A percentile compares a stretch with the other conserved stretches of the same genome.
These are phyloP conservation scores for Fusarium proliferatum DNA, from an alignment of 2,329 filamentous ascomycete species.

Conservation along the genomic window DNA sequence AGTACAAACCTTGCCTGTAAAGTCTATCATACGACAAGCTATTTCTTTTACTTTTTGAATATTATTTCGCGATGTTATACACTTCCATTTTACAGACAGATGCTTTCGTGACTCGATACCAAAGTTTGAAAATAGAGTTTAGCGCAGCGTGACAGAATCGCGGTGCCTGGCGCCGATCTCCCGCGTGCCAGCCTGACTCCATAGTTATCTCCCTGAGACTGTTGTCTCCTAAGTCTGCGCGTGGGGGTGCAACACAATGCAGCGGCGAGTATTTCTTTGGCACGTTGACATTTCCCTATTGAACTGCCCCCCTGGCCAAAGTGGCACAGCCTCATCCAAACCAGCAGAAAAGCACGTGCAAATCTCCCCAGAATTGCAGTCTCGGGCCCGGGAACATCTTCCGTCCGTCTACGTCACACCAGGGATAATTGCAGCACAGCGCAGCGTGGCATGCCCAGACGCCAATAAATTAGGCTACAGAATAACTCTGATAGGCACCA, in stretches of 20 bases:
- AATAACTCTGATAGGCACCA: conserved; percentile 9
- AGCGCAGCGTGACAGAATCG: neutral
- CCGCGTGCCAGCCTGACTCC: neutral
- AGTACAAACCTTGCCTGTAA: fast-evolving
- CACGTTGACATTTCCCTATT: no score
- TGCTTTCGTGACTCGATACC: neutral
- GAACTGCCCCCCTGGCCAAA: neutral
- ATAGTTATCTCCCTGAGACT: no score
- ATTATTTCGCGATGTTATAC: fast-evolving
- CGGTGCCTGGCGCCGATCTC: neutral
- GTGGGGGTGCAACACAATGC: neutral
- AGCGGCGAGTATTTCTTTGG: neutral
- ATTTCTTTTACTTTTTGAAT: fast-evolving
- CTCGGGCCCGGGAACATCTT: neutral
- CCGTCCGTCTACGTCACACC: neutral
- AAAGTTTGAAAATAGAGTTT: neutral
- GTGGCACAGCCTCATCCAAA: neutral
- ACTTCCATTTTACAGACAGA: neutral
- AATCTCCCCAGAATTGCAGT: neutral
- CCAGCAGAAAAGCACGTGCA: neutral
- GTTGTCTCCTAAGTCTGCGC: neutral
- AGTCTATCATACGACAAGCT: fast-evolving
- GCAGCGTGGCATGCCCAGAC: conserved; percentile 28
- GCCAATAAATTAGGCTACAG: conserved; percentile 20
- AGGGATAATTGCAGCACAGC: neutral